Conservation (phyloP, 2,329 filamentous ascomycete species). For the Basipetospora chlamydospora region DNA sequence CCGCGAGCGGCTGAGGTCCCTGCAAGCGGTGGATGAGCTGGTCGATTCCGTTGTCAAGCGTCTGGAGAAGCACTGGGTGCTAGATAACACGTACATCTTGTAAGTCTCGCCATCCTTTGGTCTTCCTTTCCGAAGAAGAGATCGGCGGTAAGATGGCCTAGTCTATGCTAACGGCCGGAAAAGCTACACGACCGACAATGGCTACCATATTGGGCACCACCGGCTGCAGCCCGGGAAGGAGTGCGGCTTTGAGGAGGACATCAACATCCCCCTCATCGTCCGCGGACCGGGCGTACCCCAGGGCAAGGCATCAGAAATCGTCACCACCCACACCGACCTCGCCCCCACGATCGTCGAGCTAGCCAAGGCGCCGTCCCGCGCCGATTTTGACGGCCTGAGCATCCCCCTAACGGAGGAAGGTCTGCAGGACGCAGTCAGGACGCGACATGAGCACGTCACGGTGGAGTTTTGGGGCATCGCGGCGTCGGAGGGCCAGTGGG, state of each 20-base stretch:
- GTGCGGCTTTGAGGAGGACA: slow-evolving; percentile 36
- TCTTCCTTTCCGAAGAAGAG: no score
- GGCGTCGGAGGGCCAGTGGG: slow-evolving; percentile 15
- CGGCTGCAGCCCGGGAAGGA: slow-evolving; percentile 35
- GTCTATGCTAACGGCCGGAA: no score
- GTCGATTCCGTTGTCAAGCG: slow-evolving; percentile 22
- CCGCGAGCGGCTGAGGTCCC: slow-evolving; percentile 23
- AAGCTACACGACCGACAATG: slow-evolving; percentile 39
- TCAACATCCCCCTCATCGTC: slow-evolving; percentile 34
- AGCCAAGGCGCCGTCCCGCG: slow-evolving; percentile 17
- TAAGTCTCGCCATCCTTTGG: no score
- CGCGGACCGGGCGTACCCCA: slow-evolving; percentile 31
- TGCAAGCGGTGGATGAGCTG: slow-evolving; percentile 31
- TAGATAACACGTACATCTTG: slow-evolving; percentile 33
- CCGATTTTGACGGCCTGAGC: slow-evolving; percentile 35
- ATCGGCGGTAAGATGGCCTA: no score
- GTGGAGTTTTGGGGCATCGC: slow-evolving; percentile 38
- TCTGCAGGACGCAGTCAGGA: slow-evolving; percentile 8
- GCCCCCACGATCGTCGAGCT: slow-evolving; percentile 37
- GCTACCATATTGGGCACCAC: slow-evolving; percentile 38
- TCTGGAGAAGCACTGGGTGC: slow-evolving; percentile 16
- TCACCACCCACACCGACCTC: slow-evolving; percentile 38
- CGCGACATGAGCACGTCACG: slow-evolving; percentile 31
- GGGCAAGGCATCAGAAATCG: slow-evolving; percentile 19
- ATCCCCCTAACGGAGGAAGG: slow-evolving; percentile 21